Percentiles rank a stretch among this genome's conserved stretches.
phyloP scores from a whole-genome alignment of 495 filamentous ascomycete species.

The Aspergillus mulundensis region DNA sequence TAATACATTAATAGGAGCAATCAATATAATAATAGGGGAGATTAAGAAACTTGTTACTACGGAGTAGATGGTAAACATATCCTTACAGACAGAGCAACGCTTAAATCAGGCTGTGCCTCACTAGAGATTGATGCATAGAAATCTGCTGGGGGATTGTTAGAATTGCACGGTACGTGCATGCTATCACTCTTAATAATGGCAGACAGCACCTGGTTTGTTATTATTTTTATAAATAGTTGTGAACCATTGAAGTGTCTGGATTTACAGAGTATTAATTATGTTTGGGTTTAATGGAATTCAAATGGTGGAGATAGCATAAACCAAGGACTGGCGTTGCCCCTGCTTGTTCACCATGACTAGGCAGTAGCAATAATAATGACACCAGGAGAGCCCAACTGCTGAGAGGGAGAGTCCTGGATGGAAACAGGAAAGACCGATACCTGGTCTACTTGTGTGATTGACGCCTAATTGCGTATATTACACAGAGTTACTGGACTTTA shows the following conservation, averaged over 20 bases:
- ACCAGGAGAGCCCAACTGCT: neutral
- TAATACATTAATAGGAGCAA: neutral
- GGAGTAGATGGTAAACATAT: too few relatives aligned
- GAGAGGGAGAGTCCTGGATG: neutral
- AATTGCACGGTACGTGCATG: neutral
- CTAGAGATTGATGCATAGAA: neutral
- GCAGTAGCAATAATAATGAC: conserved; percentile 8
- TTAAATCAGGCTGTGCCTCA: too few relatives aligned
- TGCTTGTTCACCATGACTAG: neutral
- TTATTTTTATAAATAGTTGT: too few relatives aligned
- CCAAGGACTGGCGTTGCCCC: conserved; percentile 8
- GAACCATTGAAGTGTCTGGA: too few relatives aligned
- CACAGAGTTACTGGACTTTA: neutral
- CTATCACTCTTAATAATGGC: too few relatives aligned
- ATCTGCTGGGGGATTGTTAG: neutral
- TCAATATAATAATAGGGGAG: too few relatives aligned
- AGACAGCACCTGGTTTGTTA: too few relatives aligned
- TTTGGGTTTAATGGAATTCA: neutral
- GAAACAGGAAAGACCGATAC: neutral
- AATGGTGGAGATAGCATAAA: conserved; percentile 1
- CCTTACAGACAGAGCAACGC: too few relatives aligned
- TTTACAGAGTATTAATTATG: too few relatives aligned
- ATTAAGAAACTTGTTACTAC: too few relatives aligned
- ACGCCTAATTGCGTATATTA: neutral
- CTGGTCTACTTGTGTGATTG: neutral